These are phyloP conservation scores for Yarrowia galli DNA, from an alignment of 1,139 yeast genomes.

Conservation along the genomic window DNA sequence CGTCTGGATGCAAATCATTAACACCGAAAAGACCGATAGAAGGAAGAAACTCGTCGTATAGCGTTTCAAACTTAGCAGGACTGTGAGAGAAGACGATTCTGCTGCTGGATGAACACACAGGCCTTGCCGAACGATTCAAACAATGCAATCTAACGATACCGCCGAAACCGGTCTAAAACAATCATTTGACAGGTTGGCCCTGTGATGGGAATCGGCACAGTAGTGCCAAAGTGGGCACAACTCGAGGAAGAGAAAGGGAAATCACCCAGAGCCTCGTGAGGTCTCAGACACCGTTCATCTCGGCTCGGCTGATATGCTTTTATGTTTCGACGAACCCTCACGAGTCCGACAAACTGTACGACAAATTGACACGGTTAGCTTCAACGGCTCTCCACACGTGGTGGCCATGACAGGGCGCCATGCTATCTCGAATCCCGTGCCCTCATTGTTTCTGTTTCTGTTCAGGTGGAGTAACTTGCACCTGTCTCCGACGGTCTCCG, in stretches of 20 bases:
- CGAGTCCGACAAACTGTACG: not conserved
- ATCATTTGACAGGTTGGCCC: not conserved
- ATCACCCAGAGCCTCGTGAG: not conserved
- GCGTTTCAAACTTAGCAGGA: not conserved
- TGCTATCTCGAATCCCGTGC: not conserved
- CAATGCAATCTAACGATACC: not conserved
- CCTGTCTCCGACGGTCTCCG: not conserved
- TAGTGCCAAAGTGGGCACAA: not conserved
- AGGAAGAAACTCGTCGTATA: not conserved
- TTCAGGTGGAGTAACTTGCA: slow-evolving; percentile 1
- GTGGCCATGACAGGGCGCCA: slow-evolving; percentile 3
- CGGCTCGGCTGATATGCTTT: slow-evolving; percentile 17
- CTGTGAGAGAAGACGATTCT: not conserved
- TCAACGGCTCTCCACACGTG: slow-evolving; percentile 23
- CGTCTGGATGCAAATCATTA: slow-evolving; percentile 5
- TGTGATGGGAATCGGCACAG: no score
- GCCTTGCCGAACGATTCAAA: not conserved
- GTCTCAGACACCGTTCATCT: not conserved
- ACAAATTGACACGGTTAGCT: not conserved
- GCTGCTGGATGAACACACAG: not conserved
- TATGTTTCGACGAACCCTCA: not conserved
- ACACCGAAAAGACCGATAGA: slow-evolving; percentile 1
- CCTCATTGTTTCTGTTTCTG: not conserved
- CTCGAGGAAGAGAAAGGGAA: not conserved
- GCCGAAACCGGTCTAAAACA: not conserved